Evolutionary conservation across 2,329 filamentous ascomycete species (phyloP).

Genomic region (Fusarium sp.): DNA sequence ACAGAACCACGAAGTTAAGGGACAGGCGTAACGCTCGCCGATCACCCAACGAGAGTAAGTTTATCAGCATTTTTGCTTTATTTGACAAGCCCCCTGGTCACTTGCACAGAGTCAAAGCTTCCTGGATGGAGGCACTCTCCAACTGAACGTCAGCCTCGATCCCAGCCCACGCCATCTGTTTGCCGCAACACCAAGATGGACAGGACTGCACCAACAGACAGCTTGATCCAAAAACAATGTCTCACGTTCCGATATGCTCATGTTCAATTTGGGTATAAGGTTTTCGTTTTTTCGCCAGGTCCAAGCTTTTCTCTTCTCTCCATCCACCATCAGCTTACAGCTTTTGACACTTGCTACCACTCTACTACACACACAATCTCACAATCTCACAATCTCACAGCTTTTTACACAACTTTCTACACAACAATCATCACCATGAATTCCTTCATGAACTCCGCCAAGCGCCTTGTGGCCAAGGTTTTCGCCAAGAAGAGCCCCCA

Average conservation of each 20-base stretch:
- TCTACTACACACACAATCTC: too few species aligned
- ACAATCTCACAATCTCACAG: too few species aligned
- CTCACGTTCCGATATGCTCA: not conserved
- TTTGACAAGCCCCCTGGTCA: not conserved
- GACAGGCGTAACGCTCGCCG: not conserved
- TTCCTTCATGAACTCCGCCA: not conserved
- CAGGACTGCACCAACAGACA: not conserved
- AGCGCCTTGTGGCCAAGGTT: not conserved
- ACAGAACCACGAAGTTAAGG: not conserved
- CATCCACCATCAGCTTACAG: not conserved
- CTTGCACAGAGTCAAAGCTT: not conserved
- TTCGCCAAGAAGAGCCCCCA: not conserved
- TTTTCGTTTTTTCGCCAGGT: not conserved
- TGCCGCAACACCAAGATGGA: fast-evolving
- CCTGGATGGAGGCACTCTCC: not conserved
- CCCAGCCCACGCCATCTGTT: fast-evolving
- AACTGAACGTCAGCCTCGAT: not conserved
- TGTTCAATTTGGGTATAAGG: not conserved
- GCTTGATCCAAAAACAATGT: not conserved
- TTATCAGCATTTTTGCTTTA: not conserved
- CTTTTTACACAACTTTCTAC: too few species aligned
- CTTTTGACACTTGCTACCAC: not conserved
- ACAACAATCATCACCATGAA: too few species aligned
- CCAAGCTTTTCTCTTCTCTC: not conserved
- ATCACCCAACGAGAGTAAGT: not conserved